Evolutionary conservation across 495 filamentous ascomycete species (phyloP).

Genomic region (Daldinia grandis): DNA sequence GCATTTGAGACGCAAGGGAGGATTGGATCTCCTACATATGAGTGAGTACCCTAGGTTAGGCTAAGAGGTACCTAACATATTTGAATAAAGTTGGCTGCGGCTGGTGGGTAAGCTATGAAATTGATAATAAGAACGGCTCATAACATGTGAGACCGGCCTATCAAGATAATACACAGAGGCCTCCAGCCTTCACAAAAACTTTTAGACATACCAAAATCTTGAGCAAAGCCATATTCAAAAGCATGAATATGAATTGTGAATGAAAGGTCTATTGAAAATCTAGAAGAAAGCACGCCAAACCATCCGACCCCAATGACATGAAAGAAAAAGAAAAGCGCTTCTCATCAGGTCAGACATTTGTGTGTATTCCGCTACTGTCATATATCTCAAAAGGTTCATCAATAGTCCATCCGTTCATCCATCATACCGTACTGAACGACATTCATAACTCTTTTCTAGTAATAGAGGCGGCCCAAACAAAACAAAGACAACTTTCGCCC

Average conservation of each 20-base stretch:
- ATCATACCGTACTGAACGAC: constrained; percentile 14
- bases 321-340: constrained; percentile 20
- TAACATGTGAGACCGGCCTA: constrained; percentile 24
- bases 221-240: not conserved
- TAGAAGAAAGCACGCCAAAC: constrained; percentile 34
- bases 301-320: constrained; percentile 18
- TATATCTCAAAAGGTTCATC: constrained; percentile 23
- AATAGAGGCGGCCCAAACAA: constrained; percentile 1
- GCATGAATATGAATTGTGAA: constrained; percentile 7
- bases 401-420: constrained; percentile 5
- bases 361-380: constrained; percentile 23
- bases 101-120: constrained; percentile 6
- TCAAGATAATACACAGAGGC: constrained; percentile 19
- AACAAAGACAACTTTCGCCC: not conserved
- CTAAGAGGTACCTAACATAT: not conserved
- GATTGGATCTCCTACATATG: not conserved
- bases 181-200: not conserved
- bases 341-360: constrained; percentile 21
- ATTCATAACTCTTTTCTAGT: constrained; percentile 21
- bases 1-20: not conserved
- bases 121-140: constrained; percentile 10
- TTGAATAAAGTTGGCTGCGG: constrained; percentile 1
- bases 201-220: not conserved
- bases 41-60: too few relatives aligned
- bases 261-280: constrained; percentile 34